phyloP scores from a whole-genome alignment of 306 rosid species.

The Lathyrus oleraceus region DNA sequence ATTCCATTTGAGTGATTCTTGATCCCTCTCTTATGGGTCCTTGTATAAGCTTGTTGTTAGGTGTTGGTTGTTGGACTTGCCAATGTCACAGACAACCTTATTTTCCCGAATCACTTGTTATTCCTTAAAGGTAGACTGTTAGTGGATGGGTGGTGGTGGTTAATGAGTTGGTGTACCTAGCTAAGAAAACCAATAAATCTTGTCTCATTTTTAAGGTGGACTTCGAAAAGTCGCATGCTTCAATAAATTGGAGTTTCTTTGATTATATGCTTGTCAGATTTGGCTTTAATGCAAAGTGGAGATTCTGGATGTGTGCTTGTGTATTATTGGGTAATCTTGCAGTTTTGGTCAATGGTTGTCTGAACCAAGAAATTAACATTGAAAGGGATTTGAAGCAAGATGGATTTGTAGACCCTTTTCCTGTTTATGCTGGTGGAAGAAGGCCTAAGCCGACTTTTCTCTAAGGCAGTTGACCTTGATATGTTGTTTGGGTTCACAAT shows the following conservation, averaged over 20 bases:
- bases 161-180: not conserved
- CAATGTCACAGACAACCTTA: not conserved
- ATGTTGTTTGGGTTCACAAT: no score
- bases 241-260: not conserved
- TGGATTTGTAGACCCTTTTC: rapidly evolving
- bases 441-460: not conserved
- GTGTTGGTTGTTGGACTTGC: no score
- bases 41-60: no score
- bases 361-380: no score
- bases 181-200: not conserved
- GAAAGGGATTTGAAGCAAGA: not conserved
- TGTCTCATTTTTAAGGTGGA: no score
- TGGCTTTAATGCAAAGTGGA: not conserved
- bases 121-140: not conserved
- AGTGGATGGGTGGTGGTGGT: not conserved
- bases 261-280: not conserved
- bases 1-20: no score
- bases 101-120: not conserved
- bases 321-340: not conserved
- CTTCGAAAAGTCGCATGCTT: no score
- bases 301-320: not conserved
- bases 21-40: no score
- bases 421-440: not conserved
- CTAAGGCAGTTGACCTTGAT: no score
- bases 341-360: no score